Base-by-base conservation (phyloP, 331 rosid genomes). In the Quercus tomentella region DNA sequence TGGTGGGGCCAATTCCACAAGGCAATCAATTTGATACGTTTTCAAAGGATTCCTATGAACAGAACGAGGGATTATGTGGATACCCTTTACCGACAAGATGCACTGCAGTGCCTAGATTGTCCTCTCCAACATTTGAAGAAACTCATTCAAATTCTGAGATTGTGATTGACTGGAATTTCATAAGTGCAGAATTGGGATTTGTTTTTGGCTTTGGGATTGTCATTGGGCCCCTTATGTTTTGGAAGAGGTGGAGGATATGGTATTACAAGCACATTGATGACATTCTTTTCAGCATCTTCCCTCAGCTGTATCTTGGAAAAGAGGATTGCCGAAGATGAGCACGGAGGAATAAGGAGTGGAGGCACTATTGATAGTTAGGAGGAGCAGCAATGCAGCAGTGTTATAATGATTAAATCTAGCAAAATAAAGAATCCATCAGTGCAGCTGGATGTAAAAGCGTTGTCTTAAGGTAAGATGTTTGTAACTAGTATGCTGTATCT, bases 161-260 rank as follows among this genome's bases (percentile, higher is more conserved):
- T 14, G 28, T 65, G 72, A 49, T 33, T 30, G 77, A 77, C 4
- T 85, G 85, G 79, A 67, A 51, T 18, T 3, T 79, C 10, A 0
- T 82, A 6, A 69, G 80, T 77, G 56, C 3, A 12, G 87, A 83
- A 71, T 0, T 74, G 0, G 83, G 89, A 43, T 65, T 70, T 43
- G 0, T 52, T n/a, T 77, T 65, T 30, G 89, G 89, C 54, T 18
- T 80, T 11, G 89, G 80, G 3, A 15, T 71, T 37, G 66, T 65
- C 28, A 55, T 77, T 45, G 1, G 76, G 0, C 80, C 86, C 0
- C 28, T 79, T 18, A 8, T 79, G 74, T 82, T 82, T 22, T 66
- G 55, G 18, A 78, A 72, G 72, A 15, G 16, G 30, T 85, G 88
- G 89, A 79, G 77, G 33, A 3, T 49, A 3, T 15, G 43, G 0